phyloP scores from a whole-genome alignment of 1,284 basidiomycete species.

The Coniferiporia sulphurascens region DNA sequence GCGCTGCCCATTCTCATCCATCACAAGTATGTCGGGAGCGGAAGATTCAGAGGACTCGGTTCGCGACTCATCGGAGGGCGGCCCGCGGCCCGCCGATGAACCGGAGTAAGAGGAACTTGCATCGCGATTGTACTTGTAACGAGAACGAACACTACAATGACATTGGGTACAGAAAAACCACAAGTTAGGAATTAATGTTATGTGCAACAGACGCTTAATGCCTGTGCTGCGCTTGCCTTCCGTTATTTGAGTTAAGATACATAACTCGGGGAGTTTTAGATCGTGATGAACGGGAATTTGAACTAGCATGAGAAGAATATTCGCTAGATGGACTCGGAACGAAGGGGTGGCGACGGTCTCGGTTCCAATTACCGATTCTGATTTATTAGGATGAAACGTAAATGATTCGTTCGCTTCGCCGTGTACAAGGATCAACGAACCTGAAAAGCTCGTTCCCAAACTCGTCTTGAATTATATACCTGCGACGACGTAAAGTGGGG shows the following conservation, averaged over 20 bases:
- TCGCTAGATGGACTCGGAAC: background rate
- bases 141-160: slow-evolving; percentile 2
- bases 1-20: slow-evolving; percentile 13
- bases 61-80: background rate
- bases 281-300: background rate
- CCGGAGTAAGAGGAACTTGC: background rate
- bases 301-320: background rate
- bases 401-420: background rate
- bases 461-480: slow-evolving; percentile 66
- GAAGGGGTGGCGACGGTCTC: background rate
- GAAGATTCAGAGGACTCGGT: slow-evolving; percentile 4
- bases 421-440: slow-evolving; percentile 30
- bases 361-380: slow-evolving; percentile 12
- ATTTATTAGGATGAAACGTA: background rate
- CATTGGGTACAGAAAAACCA: slow-evolving; percentile 1
- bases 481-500: slow-evolving; percentile 63
- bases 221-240: slow-evolving; percentile 15
- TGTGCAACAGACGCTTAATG: background rate
- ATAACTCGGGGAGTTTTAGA: slow-evolving; percentile 11
- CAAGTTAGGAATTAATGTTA: background rate
- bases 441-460: slow-evolving; percentile 61
- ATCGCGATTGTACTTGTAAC: slow-evolving; percentile 3
- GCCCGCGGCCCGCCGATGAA: background rate
- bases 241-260: slow-evolving; percentile 9
- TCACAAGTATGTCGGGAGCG: slow-evolving; percentile 10